Evolutionary conservation across 1,139 yeast species (phyloP).

Genomic region (Protomyces arabidopsidicola): DNA sequence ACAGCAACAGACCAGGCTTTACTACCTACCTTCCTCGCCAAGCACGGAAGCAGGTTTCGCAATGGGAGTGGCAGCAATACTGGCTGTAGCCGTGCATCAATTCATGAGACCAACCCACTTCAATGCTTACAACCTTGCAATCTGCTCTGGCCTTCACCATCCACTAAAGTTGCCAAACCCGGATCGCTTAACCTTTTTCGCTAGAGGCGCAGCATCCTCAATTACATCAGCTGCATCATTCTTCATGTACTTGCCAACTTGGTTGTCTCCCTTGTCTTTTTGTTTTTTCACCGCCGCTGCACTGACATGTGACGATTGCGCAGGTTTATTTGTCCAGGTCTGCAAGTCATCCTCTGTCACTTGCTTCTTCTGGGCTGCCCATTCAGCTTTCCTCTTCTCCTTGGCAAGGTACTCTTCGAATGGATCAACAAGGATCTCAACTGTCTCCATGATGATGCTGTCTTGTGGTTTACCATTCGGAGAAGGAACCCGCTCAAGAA

Average conservation of each 20-base stretch:
- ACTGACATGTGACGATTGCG: not conserved
- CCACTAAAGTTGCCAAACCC: not conserved
- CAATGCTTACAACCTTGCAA: not conserved
- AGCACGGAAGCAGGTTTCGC: not conserved
- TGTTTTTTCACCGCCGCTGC: not conserved
- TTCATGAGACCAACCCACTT: not conserved
- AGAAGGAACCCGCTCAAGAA: slow-evolving; percentile 51
- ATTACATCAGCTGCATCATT: not conserved
- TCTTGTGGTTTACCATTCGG: slow-evolving; percentile 39
- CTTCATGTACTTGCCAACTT: not conserved
- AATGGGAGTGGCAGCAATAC: not conserved
- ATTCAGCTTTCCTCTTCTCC: slow-evolving; percentile 22
- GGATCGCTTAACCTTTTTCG: not conserved
- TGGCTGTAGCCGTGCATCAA: not conserved
- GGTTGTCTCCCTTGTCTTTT: no score
- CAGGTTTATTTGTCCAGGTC: slow-evolving; percentile 30
- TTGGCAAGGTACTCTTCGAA: slow-evolving; percentile 49
- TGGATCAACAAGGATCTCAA: slow-evolving; percentile 74
- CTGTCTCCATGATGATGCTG: slow-evolving; percentile 46
- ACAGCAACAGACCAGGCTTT: not conserved
- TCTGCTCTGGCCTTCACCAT: not conserved
- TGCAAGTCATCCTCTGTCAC: slow-evolving; percentile 33
- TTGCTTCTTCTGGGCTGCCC: slow-evolving; percentile 1
- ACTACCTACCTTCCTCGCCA: not conserved
- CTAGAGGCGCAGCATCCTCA: not conserved